Percentiles rank a stretch among this genome's conserved stretches.
Conservation (phyloP, 768 basidiomycete species). For the Suillus fuscotomentosus region DNA sequence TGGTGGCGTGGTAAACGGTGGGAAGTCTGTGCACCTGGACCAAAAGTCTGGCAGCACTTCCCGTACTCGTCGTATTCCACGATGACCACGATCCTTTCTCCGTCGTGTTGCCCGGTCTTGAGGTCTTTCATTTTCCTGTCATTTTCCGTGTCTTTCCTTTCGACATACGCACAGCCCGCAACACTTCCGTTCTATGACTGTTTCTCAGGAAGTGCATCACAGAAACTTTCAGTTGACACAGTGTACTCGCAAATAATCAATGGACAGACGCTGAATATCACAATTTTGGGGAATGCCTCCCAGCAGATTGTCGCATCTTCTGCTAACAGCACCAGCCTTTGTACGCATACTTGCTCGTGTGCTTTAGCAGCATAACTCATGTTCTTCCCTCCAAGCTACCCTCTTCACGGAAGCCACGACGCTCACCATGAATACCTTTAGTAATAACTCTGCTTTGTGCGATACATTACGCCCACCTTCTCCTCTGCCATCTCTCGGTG, state of each 20-base stretch:
- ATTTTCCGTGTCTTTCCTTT: constrained; percentile 19
- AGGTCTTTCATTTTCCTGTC: constrained; percentile 10
- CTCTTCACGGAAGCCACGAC: constrained; percentile 82
- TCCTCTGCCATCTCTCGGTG: constrained; percentile 49
- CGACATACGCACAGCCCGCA: constrained; percentile 53
- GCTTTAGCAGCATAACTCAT: constrained; percentile 7
- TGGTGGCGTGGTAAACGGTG: constrained; percentile 26
- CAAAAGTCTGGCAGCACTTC: background rate
- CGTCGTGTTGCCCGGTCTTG: constrained; percentile 9
- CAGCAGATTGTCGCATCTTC: constrained; percentile 58
- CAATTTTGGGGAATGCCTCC: constrained; percentile 64
- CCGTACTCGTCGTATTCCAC: constrained; percentile 18
- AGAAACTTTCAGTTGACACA: constrained; percentile 63
- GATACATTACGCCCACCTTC: constrained; percentile 75
- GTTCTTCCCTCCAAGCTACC: constrained; percentile 54
- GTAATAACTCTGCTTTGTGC: constrained; percentile 76
- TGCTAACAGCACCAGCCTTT: constrained; percentile 60
- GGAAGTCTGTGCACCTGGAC: background rate
- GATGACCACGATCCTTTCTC: constrained; percentile 18
- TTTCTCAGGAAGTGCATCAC: constrained; percentile 50
- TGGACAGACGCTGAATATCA: constrained; percentile 59
- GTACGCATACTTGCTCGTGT: constrained; percentile 38
- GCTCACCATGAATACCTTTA: constrained; percentile 73
- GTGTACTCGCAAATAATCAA: constrained; percentile 72
- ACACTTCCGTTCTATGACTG: constrained; percentile 68